Base-by-base conservation (phyloP, 202 grass and related monocot species). In the Sporobolus alterniflorus region DNA sequence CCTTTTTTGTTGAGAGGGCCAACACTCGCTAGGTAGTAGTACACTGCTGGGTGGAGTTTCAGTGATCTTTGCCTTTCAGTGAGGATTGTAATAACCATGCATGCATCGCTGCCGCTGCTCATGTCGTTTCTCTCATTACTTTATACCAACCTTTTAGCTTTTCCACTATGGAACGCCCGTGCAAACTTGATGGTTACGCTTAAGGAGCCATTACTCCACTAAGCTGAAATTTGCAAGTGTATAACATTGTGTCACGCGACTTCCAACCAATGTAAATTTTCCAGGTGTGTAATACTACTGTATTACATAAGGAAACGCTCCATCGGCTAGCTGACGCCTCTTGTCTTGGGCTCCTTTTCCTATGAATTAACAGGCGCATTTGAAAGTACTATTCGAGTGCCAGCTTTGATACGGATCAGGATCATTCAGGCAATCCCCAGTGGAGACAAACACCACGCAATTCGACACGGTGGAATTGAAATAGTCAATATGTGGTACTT, bases 181-280 rank as follows among this genome's bases (percentile, higher is more conserved):
- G 28, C 33, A 41, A 60, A 56, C 9, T 56, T 25, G 54, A 54
- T n/a, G 21, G 51, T 9, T 22, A 54, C 51, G 21, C 22, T 54
- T 22, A 28, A 71, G 75, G 65, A 48, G 15, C 46, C 28, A 71
- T 59, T 71, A 76, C 54, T 34, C 34, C 70, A 81, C 59, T 18
- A 36, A 64, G 21, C 30, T 51, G n/a, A 40, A 30, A 28, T 20
- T 49, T 73, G 39, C 80, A 73, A 11, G 22, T 4, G 60, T 34
- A 29, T 72, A 11, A 46, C 25, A 25, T 83, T 83, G 54, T 81
- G 54, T 76, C 82, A 76, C 28, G 63, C 64, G 43, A 70, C 20
- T 41, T 31, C 46, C 70, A 83, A 54, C 55, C 18, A 20, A 66
- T 33, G 72, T 76, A 76, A 65, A 79, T 59, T 72, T 47, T 57